Base-by-base conservation (phyloP, 1,139 yeast species). In the Taphrina communis region DNA sequence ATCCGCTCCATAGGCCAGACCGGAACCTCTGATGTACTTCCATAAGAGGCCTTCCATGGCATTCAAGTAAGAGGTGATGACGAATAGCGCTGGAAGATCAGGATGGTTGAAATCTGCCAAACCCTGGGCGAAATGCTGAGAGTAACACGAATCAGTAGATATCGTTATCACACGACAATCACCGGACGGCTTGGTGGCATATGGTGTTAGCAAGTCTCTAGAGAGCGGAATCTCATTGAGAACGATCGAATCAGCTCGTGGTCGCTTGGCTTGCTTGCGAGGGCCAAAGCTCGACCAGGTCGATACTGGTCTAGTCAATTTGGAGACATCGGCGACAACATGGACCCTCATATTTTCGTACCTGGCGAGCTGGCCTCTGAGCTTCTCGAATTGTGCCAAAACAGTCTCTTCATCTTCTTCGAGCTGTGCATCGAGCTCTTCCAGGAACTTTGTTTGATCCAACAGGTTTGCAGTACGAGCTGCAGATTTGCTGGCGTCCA, bases 21-120 rank as follows among this genome's bases (percentile, higher is more conserved):
- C 99, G 0, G 93, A 85, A 51, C 99, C 99, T 78, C 99, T 85
- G 52, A 95, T 90, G 65, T 95, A 97, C 75, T 92, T 85, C 98
- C 99, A 94, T 73, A 94, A 88, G 50, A 99, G 98, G 0, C 99
- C 99, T 78, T 95, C 99, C 35, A 91, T 91, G 39, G 93, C 89
- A 73, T 88, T 88, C 71, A 95, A 81, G 75, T 88, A 89, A 70
- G 89, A 93, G 11, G 89, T 83, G 7, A 94, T 91, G 25, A 94
- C 82, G 0, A 88, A 84, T 60, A 94, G 83, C 38, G 88, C 87
- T 67, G 89, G 87, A 52, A 87, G 81, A 74, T 93, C 97, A 17
- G 84, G 83, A 69, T 88, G 83, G 39, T 82, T 77, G 75, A 88
- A 90, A 72, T 86, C 86, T 11, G 84, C 80, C 1, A 95, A 91